Percentiles rank a stretch among this genome's conserved stretches.
These are phyloP conservation scores for Apiospora phragmitis DNA, from an alignment of 2,329 filamentous ascomycete species.

Conservation along the genomic window DNA sequence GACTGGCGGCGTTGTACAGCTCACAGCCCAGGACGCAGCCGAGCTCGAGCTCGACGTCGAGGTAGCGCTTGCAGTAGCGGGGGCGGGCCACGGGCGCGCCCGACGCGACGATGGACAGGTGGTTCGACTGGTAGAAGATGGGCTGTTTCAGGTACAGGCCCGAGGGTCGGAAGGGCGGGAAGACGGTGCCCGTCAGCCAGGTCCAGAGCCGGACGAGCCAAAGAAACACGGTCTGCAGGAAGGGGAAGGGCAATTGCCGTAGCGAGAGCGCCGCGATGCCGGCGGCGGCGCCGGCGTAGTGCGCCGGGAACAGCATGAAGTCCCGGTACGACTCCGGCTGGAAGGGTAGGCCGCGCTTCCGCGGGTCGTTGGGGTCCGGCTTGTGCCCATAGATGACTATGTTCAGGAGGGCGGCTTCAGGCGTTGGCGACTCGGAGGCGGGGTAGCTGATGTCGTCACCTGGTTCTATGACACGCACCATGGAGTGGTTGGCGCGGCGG, in stretches of 20 bases:
- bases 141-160: slow-evolving; percentile 26
- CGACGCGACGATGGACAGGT: slow-evolving; percentile 27
- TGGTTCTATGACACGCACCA: slow-evolving; percentile 8
- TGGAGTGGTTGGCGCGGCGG: slow-evolving; percentile 20
- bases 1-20: slow-evolving; percentile 22
- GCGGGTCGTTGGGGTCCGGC: slow-evolving; percentile 21
- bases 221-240: too few species aligned
- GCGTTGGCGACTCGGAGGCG: neutral
- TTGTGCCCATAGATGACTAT: slow-evolving; percentile 23
- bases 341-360: slow-evolving; percentile 25
- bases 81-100: slow-evolving; percentile 23
- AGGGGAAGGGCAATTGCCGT: slow-evolving; percentile 13
- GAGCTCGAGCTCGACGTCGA: slow-evolving; percentile 30
- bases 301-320: slow-evolving; percentile 30
- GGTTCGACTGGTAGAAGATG: slow-evolving; percentile 30
- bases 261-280: slow-evolving; percentile 24
- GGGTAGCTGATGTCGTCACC: neutral
- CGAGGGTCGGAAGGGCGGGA: slow-evolving; percentile 24
- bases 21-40: slow-evolving; percentile 24
- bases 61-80: slow-evolving; percentile 21
- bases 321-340: slow-evolving; percentile 29
- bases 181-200: slow-evolving; percentile 17
- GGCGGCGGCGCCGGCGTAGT: slow-evolving; percentile 25
- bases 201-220: slow-evolving; percentile 17
- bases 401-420: neutral